Evolutionary conservation across 805 yeast species (phyloP), one percentile per base, ranked within the genome.

Genomic region (Nakazawaea ambrosiae): DNA sequence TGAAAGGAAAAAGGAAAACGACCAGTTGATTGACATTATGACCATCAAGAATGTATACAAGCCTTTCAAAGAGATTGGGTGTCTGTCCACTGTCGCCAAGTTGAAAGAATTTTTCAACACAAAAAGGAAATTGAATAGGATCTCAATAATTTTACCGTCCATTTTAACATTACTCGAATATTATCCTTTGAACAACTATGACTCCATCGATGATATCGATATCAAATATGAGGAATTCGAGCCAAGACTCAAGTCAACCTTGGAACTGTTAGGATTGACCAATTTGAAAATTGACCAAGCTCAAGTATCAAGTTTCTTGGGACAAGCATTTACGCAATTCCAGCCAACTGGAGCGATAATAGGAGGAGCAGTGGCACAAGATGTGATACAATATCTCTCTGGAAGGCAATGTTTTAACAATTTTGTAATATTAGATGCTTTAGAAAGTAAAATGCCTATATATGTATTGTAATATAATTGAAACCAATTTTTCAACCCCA

Each of bases 281-380:
- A 51, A 50, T 1, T 60, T 67, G 2, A 57, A 73, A 5, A 42
- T 74, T 2, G 61, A 66, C 14, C 61, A 68, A 18, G 48, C 45
- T 2, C 58, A 66, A 36, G 45, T 73, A 19, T 54, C 60, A 4
- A 50, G 58, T 19, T 55, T 80, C 31, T 45, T 68, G 1, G 55
- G 51, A 16, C 86, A 81, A 50, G 68, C 68, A 6, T 63, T 50
- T 44, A 58, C 86, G 2, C 94, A 88, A 51, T 74, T 83, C 46
- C 71, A 87, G 9, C 96, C 97, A 1, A 79, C 80, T 0, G 77
- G 92, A 4, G 94, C 97, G 1, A 73, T 92, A 2, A 48, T 90
- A 5, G 98, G 97, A 5, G 98, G 97, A 1, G 70, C 86, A 1
- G 58, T 90, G 18, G 83, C 95, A 2, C 98, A 92, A 58, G 96